Evolutionary conservation across 805 yeast genomes (phyloP), one percentile per base, ranked within the genome.

Genomic region (Yarrowia divulgata): DNA sequence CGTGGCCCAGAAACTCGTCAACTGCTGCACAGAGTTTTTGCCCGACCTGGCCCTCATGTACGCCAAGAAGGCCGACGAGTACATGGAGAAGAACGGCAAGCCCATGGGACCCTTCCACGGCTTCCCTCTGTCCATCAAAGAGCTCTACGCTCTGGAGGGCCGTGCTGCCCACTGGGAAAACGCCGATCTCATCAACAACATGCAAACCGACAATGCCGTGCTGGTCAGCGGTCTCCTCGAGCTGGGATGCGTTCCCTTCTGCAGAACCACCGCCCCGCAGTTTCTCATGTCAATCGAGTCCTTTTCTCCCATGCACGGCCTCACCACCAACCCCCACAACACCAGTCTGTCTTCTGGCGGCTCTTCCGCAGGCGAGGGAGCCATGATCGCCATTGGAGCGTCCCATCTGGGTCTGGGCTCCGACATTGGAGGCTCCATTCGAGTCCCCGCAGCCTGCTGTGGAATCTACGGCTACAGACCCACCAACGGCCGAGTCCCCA

Each of bases 61-160:
- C 69, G 92, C 92, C 8, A 76, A 82, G 72, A 80, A 75, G 67
- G 79, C 87, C 70, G 93, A 89, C 74, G 84, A 81, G 32, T 82
- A 83, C 73, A 85, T 72, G 69, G 76, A 75, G 67, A 72, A 80
- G 52, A 77, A 82, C 50, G 88, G 88, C 16, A 81, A 83, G 71
- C 76, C 82, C 1, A 74, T 85, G 43, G 91, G 91, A 37, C 88
- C 90, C 1, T 81, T 88, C 58, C 91, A 88, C 73, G 92, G 92
- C 1, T 77, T 88, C 39, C 92, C 91, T 2, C 78, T 88, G 40
- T 86, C 90, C 0, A 79, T 88, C 68, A 88, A 88, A 73, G 88
- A 85, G 70, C 80, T 81, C 62, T 77, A 83, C 68, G 80, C 83
- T 69, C 73, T 86, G 67, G 78, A 78, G 67, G 88, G 87, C 2